These are phyloP conservation scores for Linum usitatissimum DNA, from an alignment of 345 rosid genomes.

Conservation along the genomic window DNA sequence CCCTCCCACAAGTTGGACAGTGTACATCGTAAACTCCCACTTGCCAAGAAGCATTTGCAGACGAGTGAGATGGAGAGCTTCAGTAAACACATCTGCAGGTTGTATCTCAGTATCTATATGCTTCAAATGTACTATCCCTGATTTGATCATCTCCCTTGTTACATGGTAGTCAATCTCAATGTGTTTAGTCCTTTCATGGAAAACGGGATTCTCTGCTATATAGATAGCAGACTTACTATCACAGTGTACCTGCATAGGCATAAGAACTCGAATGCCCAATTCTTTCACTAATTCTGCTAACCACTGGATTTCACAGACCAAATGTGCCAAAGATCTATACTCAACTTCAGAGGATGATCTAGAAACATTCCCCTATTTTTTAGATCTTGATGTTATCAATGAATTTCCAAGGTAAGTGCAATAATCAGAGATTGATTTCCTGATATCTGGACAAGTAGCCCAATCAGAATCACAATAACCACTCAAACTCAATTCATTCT, in stretches of 20 bases:
- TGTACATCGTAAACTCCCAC: no score
- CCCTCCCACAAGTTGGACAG: no score
- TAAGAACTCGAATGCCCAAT: not conserved
- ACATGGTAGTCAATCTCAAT: not conserved
- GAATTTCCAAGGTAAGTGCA: not conserved
- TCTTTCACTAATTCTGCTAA: not conserved
- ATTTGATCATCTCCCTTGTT: not conserved
- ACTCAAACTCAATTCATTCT: not conserved
- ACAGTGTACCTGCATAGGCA: not conserved
- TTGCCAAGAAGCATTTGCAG: no score
- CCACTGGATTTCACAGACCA: not conserved
- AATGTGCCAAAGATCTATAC: not conserved
- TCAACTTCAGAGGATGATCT: not conserved
- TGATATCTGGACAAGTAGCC: no score
- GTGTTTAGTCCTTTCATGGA: not conserved
- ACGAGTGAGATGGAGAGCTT: no score
- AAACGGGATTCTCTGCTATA: not conserved
- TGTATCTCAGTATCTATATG: no score
- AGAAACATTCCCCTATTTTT: not conserved
- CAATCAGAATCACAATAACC: not conserved
- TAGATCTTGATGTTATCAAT: not conserved
- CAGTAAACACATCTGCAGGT: no score
- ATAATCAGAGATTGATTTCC: not conserved
- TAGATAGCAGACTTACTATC: not conserved
- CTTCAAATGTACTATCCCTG: no score